Base-by-base conservation (phyloP, 208 protist species). In the Leishmania turanica region DNA sequence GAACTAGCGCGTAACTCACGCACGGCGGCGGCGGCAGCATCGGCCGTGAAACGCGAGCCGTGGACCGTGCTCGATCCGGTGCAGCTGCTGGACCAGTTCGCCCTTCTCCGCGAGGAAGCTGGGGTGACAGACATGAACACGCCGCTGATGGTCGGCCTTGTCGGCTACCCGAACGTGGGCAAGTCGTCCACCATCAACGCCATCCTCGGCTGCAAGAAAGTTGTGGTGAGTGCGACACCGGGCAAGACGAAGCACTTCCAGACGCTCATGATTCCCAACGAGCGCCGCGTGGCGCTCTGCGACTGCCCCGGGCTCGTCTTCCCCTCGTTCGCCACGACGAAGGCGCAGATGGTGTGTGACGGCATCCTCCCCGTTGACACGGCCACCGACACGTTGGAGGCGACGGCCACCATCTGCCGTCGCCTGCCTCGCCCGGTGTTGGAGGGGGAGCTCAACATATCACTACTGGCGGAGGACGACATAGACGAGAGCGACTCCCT, bases 171-270 rank as follows among this genome's bases (percentile, higher is more conserved):
- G 1, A 99, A 99, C 87, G 99, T 99, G 47, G 99, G 99, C 77
- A 99, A 99, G 90, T 98, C 92, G 7, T 98, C 94, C 40, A 99
- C 98, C 0, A 99, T 99, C 83, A 99, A 99, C 91, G 97, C 96
- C 0, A 92, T 99, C 49, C 92, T 95, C 68, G 91, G 93, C 51
- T 90, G 85, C 42, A 99, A 99, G 90, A 96, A 96, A 78, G 99
- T 99, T 0, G 91, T 97, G 19, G 98, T 99, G 53, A 96, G 95
- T 66, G 90, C 98, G 53, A 99, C 98, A 4, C 99, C 99, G 0
- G 99, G 99, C 51, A 99, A 99, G 83, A 99, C 99, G 31, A 99
- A 99, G 87, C 99, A 99, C 90, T 99, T 99, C 78, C 98, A 99
- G 89, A 99, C 99, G 1, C 89, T 99, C 56, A 78, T 88, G 24